A percentile compares a stretch with the other conserved stretches of the same genome.
Conservation (phyloP, 345 rosid species). For the Salix dunnii region DNA sequence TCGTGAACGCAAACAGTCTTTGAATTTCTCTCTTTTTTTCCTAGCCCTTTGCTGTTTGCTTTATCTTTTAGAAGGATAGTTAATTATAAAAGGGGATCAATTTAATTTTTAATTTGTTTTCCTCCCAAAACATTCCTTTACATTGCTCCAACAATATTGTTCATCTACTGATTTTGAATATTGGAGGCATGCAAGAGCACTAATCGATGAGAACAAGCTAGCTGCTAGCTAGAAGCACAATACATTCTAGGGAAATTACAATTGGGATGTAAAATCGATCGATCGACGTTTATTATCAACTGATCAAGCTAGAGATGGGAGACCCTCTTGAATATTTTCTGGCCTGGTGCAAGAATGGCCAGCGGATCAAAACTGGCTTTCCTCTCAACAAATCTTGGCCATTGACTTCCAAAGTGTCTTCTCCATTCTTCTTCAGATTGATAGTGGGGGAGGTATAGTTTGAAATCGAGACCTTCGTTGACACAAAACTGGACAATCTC, state of each 20-base stretch:
- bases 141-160: conserved; percentile 15
- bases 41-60: neutral
- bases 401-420: conserved; percentile 71
- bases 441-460: conserved; percentile 83
- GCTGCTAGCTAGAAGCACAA: neutral
- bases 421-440: conserved; percentile 70
- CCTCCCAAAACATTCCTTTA: conserved; percentile 12
- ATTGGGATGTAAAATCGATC: neutral
- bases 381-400: conserved; percentile 65
- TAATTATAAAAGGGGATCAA: neutral
- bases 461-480: conserved; percentile 58
- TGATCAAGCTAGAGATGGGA: conserved; percentile 15
- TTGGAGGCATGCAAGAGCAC: conserved; percentile 3
- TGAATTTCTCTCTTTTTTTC: neutral
- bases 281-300: neutral
- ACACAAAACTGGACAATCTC: conserved; percentile 60
- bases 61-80: neutral
- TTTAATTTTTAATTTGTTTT: neutral
- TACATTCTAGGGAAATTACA: neutral
- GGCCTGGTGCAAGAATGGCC: conserved; percentile 91
- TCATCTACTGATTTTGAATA: conserved; percentile 9
- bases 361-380: conserved; percentile 71
- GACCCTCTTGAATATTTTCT: conserved; percentile 63
- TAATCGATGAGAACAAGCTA: neutral
- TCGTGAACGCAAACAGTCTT: neutral